Conservation (phyloP, 139 green algal species). For the Chlorella ohadii region DNA sequence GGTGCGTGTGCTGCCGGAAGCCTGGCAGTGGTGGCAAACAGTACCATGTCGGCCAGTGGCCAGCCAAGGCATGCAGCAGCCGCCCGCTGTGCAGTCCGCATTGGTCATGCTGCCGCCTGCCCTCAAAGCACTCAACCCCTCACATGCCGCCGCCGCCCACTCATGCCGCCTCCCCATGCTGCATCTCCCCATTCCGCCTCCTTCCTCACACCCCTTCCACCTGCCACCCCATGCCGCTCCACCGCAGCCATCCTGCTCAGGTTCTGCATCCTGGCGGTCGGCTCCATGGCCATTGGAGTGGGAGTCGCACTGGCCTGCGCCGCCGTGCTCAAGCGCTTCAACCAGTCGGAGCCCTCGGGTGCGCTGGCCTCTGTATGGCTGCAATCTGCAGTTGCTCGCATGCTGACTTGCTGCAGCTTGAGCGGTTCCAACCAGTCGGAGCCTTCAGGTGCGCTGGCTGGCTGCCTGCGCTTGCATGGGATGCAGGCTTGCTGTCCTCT, state of each 20-base stretch:
- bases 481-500: no score
- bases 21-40: no score
- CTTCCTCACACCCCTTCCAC: background rate
- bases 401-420: no score
- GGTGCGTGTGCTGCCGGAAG: background rate
- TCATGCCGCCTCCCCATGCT: no score
- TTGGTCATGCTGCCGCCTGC: no score
- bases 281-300: constrained; percentile 59
- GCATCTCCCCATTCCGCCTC: no score
- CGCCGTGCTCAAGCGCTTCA: constrained; percentile 61
- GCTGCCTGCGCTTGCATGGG: background rate
- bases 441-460: background rate
- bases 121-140: no score
- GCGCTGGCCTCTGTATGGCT: background rate
- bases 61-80: no score
- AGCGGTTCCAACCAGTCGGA: no score
- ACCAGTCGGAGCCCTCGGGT: constrained; percentile 16
- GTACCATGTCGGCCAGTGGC: no score
- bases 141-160: no score
- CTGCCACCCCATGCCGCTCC: background rate
- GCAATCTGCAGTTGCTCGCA: background rate
- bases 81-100: no score
- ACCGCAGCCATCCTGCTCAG: constrained; percentile 32
- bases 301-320: constrained; percentile 58
- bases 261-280: constrained; percentile 57